A percentile compares a stretch with the other conserved stretches of the same genome.
Conservation (phyloP, 495 filamentous ascomycete genomes). For the Hypoxylon subgilvum region DNA sequence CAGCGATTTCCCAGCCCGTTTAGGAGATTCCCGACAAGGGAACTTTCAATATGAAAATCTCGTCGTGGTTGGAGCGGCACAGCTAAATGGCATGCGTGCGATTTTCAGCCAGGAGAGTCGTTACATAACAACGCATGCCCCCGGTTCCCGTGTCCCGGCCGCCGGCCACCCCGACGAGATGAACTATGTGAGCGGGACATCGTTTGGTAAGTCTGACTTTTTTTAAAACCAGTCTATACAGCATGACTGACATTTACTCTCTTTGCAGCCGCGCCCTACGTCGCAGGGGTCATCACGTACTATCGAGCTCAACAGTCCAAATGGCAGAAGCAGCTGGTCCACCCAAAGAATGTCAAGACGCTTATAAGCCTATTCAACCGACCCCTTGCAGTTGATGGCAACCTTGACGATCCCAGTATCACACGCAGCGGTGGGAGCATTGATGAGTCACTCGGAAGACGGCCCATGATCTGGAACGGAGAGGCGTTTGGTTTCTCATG, state of each 20-base stretch:
- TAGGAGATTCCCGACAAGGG: background rate
- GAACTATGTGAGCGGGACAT: background rate
- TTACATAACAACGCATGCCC: background rate
- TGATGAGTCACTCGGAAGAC: background rate
- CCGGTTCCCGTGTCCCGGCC: background rate
- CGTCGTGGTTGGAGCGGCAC: background rate
- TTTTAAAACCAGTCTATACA: background rate
- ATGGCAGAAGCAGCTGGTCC: constrained; percentile 8
- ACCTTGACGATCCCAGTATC: background rate
- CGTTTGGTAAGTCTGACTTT: background rate
- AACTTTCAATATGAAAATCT: background rate
- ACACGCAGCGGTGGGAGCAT: too few relatives aligned
- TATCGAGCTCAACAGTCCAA: constrained; percentile 5
- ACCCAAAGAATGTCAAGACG: constrained; percentile 8
- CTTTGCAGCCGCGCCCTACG: background rate
- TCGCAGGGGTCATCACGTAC: constrained; percentile 2
- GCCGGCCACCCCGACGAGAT: background rate
- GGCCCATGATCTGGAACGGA: constrained; percentile 10
- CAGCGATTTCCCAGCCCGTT: too few relatives aligned
- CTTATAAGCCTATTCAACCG: constrained; percentile 8
- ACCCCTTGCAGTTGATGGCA: background rate
- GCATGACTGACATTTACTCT: background rate
- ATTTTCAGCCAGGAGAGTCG: background rate
- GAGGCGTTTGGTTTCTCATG: constrained; percentile 7
- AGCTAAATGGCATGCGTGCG: background rate